Base-by-base conservation (phyloP, 75 land plant species). In the Isoetes taiwanensis region DNA sequence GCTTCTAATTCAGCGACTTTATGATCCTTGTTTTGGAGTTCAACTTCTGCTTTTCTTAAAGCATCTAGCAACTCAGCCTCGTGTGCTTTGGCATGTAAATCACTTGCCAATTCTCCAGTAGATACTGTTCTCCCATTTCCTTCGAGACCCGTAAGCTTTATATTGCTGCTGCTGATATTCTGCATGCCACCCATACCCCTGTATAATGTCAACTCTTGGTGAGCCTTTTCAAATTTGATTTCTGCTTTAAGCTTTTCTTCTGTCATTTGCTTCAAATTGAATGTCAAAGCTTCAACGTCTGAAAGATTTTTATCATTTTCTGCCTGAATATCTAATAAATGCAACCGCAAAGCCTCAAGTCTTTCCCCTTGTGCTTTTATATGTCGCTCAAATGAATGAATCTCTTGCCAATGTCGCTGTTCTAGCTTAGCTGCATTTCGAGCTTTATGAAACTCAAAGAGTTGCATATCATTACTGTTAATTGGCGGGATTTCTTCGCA, bases 311-410 rank as follows among this genome's bases (percentile, higher is more conserved):
- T 32, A 54, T 83, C 72, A 16, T 67, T 59, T 48, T 80, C 86
- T 11, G 68, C 52, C 66, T 82, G 86, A 83, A 67, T 58, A 66
- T 64, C 67, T 28, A 82, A 32, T 17, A 80, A n/a, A 56, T 54
- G 72, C 82, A 80, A 72, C 20, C 65, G 68, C 21, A 64, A 68
- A 30, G 64, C 77, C 33, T 83, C 82, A 30, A 90, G 34, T 38
- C 73, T 80, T 54, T 90, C 94, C 40, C 86, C 88, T 66, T 74
- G 80, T 11, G 74, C 62, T 52, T 77, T 78, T 76, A 80, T 60
- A 57, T 90, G 93, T 29, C 82, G 76, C 30, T 77, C 75, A 64
- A 86, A 83, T 30, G 93, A 82, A 41, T 83, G 76, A 35, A 90
- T 46, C 64, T 86, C 86, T 31, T 68, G 39, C 57, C 65, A 58